Conservation (phyloP, 768 basidiomycete species). For the Boletus barrowsii region DNA sequence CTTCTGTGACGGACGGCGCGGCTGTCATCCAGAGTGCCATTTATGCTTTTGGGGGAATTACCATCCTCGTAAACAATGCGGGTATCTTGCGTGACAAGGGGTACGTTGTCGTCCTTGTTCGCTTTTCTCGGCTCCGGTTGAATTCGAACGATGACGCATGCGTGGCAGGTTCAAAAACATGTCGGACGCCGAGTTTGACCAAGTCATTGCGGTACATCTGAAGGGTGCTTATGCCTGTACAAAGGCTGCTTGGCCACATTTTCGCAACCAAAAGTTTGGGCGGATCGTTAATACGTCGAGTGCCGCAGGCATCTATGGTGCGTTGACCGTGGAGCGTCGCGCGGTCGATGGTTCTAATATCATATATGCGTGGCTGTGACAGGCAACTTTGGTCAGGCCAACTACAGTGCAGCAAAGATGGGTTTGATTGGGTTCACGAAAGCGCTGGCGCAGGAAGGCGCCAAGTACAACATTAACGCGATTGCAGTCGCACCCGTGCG, state of each 20-base stretch:
- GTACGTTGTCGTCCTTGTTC: constrained; percentile 35
- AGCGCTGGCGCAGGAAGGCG: constrained; percentile 89
- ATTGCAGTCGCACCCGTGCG: constrained; percentile 88
- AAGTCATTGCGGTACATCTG: constrained; percentile 83
- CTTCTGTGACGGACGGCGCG: constrained; percentile 82
- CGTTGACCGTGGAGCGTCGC: constrained; percentile 15
- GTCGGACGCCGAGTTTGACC: constrained; percentile 92
- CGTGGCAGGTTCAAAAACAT: constrained; percentile 83
- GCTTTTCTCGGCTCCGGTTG: background rate
- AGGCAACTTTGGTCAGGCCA: constrained; percentile 97
- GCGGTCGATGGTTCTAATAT: background rate
- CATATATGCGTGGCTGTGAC: background rate
- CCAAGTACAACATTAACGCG: constrained; percentile 84
- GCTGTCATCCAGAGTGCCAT: constrained; percentile 85
- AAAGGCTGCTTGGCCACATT: constrained; percentile 94
- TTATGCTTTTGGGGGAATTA: constrained; percentile 77
- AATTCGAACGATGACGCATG: no score
- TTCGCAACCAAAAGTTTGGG: constrained; percentile 93
- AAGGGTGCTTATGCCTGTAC: constrained; percentile 92
- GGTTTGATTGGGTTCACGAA: constrained; percentile 89
- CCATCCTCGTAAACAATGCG: constrained; percentile 95
- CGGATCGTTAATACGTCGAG: constrained; percentile 93
- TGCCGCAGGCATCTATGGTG: constrained; percentile 91
- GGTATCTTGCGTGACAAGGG: constrained; percentile 84
- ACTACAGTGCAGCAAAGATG: constrained; percentile 99